A percentile compares a stretch with the other conserved stretches of the same genome.
Evolutionary conservation across 1,139 yeast species (phyloP).

Genomic region (Ashbya aceris): DNA sequence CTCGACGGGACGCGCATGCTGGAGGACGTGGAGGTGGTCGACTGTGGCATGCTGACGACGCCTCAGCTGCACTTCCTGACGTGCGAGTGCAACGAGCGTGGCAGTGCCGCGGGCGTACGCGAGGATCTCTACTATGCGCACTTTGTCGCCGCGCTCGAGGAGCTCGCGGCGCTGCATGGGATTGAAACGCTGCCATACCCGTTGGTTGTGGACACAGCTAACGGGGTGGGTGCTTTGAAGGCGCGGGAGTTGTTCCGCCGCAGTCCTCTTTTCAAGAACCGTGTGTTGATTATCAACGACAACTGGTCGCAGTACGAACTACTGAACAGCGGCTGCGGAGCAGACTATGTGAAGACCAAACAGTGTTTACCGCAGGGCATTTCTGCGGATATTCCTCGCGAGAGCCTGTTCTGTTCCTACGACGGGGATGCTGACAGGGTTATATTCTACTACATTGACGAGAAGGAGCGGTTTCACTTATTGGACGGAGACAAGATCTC

Average conservation of each 20-base stretch:
- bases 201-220: slow-evolving; percentile 77
- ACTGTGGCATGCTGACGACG: slow-evolving; percentile 74
- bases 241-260: slow-evolving; percentile 40
- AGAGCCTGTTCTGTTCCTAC: slow-evolving; percentile 64
- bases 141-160: slow-evolving; percentile 40
- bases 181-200: slow-evolving; percentile 34
- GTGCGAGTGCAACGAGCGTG: slow-evolving; percentile 46
- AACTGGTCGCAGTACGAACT: slow-evolving; percentile 44
- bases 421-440: slow-evolving; percentile 98
- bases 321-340: slow-evolving; percentile 81
- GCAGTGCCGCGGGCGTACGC: slow-evolving; percentile 49
- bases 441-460: slow-evolving; percentile 64
- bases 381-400: slow-evolving; percentile 29
- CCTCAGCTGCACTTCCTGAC: slow-evolving; percentile 92
- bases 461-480: slow-evolving; percentile 44
- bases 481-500: slow-evolving; percentile 95
- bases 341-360: slow-evolving; percentile 87
- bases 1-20: slow-evolving; percentile 54
- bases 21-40: slow-evolving; percentile 35
- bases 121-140: slow-evolving; percentile 68
- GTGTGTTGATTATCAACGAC: slow-evolving; percentile 48
- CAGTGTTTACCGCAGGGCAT: slow-evolving; percentile 68
- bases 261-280: slow-evolving; percentile 36
- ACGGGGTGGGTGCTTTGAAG: slow-evolving; percentile 92
- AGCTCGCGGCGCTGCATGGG: slow-evolving; percentile 33